phyloP scores from a whole-genome alignment of 768 basidiomycete species.

The Suillus ampliporus region DNA sequence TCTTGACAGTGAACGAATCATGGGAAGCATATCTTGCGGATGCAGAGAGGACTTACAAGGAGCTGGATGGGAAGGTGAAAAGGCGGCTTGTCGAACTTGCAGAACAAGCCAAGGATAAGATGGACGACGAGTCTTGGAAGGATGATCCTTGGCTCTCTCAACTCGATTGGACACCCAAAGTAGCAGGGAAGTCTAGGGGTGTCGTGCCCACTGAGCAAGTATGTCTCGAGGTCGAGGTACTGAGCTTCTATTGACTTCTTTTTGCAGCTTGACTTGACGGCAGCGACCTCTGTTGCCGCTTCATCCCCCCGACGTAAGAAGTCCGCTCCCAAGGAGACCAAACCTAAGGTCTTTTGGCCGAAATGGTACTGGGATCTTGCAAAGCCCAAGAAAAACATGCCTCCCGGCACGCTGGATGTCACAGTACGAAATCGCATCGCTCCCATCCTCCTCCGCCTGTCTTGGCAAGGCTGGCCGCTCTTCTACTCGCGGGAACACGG shows the following conservation, averaged over 20 bases:
- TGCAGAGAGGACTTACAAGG: constrained; percentile 78
- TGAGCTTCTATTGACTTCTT: constrained; percentile 15
- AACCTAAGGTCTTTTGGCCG: constrained; percentile 76
- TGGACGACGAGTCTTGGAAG: constrained; percentile 61
- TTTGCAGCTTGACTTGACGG: constrained; percentile 68
- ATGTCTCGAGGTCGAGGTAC: background rate
- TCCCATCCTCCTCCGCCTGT: constrained; percentile 83
- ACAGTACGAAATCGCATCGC: constrained; percentile 84
- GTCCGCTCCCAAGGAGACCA: constrained; percentile 36
- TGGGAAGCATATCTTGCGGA: constrained; percentile 85
- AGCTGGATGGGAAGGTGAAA: constrained; percentile 69
- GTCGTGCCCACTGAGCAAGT: constrained; percentile 43
- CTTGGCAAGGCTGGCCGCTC: constrained; percentile 88
- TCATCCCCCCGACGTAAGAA: constrained; percentile 32
- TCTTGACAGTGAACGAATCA: constrained; percentile 86
- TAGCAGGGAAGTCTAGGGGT: constrained; percentile 71
- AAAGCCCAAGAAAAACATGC: constrained; percentile 67
- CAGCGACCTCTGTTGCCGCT: constrained; percentile 6
- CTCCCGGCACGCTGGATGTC: constrained; percentile 80
- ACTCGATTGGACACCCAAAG: constrained; percentile 94
- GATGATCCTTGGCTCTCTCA: constrained; percentile 86
- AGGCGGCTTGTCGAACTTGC: constrained; percentile 71
- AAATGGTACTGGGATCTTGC: constrained; percentile 97
- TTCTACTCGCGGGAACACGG: constrained; percentile 87
- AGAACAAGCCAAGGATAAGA: constrained; percentile 54